Conservation (phyloP, 1,284 basidiomycete species). For the Erythrobasidium hasegawianum region DNA sequence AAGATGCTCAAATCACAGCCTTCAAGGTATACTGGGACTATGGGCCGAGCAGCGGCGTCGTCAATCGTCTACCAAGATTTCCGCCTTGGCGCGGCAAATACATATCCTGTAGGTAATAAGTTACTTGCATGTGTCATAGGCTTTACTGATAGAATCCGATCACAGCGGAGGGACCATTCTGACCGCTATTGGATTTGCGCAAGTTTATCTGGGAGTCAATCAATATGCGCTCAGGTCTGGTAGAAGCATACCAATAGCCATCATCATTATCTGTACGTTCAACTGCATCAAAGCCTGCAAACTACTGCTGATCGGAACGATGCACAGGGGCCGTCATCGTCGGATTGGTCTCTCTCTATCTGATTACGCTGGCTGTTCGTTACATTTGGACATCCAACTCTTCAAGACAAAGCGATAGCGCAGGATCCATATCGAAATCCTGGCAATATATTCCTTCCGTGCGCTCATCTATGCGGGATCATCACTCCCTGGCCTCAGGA, state of each 20-base stretch:
- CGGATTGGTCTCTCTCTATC: slow-evolving; percentile 8
- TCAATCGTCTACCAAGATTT: no score
- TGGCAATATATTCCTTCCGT: no score
- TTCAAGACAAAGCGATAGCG: neutral
- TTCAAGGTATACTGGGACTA: no score
- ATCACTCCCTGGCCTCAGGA: no score
- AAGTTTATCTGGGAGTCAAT: slow-evolving; percentile 28
- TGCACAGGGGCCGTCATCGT: slow-evolving; percentile 29
- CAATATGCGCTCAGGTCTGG: slow-evolving; percentile 25
- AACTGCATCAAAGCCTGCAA: no score
- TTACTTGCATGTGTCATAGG: no score
- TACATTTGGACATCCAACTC: neutral
- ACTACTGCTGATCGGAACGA: no score
- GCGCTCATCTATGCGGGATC: no score
- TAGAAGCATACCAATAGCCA: slow-evolving; percentile 17
- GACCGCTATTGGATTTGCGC: slow-evolving; percentile 29
- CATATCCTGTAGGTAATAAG: neutral
- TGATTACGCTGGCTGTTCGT: slow-evolving; percentile 3
- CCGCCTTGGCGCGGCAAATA: neutral
- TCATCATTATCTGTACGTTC: slow-evolving; percentile 34
- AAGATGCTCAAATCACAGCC: no score
- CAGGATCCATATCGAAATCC: neutral
- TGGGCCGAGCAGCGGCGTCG: no score
- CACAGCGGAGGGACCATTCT: slow-evolving; percentile 11
- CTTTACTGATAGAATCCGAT: no score